Base-by-base conservation (phyloP, 805 yeast genomes). In the Lachancea dasiensis region DNA sequence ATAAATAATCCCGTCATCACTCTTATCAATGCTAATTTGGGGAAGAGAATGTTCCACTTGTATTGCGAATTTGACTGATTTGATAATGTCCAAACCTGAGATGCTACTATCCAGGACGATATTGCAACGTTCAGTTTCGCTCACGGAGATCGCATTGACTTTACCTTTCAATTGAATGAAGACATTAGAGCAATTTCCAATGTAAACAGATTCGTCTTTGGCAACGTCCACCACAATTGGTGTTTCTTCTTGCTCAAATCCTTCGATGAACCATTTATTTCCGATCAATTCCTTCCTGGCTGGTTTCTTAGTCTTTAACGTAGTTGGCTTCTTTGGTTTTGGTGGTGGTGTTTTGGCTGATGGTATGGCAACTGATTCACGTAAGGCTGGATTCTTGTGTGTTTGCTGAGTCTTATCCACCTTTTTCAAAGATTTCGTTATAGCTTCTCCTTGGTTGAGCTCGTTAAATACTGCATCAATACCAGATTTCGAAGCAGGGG, bases 331-430 rank as follows among this genome's bases (percentile, higher is more conserved):
- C 70, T 81, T 84, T 42, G 96, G 95, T 30, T 85, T 86, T 19
- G 74, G 71, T 27, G 95, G 95, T 32, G 72, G 67, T 10, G 65
- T 51, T 48, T 72, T 73, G 3, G 54, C 27, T 1, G 68, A 58
- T 3, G 74, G 70, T 16, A 74, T 71, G 3, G 72, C 61, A 2
- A 78, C 70, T 4, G 75, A 61, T 8, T 67, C 72, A 52, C 95
- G 81, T 50, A 89, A 68, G 32, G 69, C 79, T 2, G 96, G 95
- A 61, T 87, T 86, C 64, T 86, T 87, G 63, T 86, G 95, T 16
- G 96, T 86, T 87, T 85, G 86, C 63, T 87, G 85, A 6, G 94
- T 81, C 66, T 79, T 86, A 50, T 89, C 97, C 27, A 90, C 97
- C 60, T 90, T 90, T 59, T 82, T 86, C 49, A 92, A 75, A 10